Evolutionary conservation across 192 early-diverging fungal genomes (phyloP), one percentile per base, ranked within the genome.

Genomic region (Gryganskiella cystojenkinii): DNA sequence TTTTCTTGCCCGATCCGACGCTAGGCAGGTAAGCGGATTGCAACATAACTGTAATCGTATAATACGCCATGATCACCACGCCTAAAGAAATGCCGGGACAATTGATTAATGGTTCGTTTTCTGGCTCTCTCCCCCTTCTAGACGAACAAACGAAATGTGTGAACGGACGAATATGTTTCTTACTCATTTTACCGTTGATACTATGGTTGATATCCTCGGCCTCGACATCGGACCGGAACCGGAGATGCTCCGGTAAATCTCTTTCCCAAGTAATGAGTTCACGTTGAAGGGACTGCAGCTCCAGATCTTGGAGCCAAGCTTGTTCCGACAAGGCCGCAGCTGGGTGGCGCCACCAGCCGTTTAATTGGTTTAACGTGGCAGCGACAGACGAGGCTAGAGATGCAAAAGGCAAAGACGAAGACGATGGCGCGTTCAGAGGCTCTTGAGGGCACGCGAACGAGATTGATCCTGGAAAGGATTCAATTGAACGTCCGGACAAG

Each of bases 21-120:
- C 25, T 64, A 1, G 70, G 70, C 4, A 72, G 70, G 55, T 64
- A 72, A 6, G 61, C 62, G 22, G 61, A 55, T 34, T 72, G 70
- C 4, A 72, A 54, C 55, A 72, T 42, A 40, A 72, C 64, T 3
- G 70, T 72, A 27, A 72, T 72, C 3, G 70, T 72, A 52, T 72
- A 72, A 24, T 72, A 72, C 15, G 34, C 19, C 61, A 64, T 56
- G 35, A 59, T 64, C 34, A 72, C 2, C 2, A 28, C 17, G 28
- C 55, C 70, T 72, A 52, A 14, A 40, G 13, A 40, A 5, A 40
- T 40, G 5, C 7, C 37, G 13, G 13, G 5, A 40, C 25, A 51
- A 44, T 46, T 7, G 33, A 31, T 15, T n/a, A 46, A 55, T 37
- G 3, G 27, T 44, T 61, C n/a, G n/a, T n/a, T n/a, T n/a, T n/a